A percentile compares a stretch with the other conserved stretches of the same genome.
Evolutionary conservation across 2,329 filamentous ascomycete species (phyloP).

Genomic region (Penicillium brevicompactum): DNA sequence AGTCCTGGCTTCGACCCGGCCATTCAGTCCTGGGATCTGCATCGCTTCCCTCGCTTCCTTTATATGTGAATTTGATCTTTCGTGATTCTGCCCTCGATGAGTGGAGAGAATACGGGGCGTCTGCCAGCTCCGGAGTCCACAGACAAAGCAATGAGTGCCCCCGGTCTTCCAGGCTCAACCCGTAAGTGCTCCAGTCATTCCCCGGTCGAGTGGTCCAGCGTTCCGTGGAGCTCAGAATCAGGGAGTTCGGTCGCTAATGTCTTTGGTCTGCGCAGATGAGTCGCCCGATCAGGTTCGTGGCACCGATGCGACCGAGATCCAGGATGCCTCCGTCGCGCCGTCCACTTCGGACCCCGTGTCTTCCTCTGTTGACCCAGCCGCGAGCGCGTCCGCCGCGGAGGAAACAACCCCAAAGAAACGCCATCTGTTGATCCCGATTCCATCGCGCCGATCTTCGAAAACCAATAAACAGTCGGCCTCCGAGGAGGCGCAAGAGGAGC

Average conservation of each 20-base stretch:
- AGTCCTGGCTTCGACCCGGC: constrained; percentile 11
- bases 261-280: constrained; percentile 23
- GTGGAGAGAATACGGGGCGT: constrained; percentile 36
- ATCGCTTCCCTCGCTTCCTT: constrained; percentile 11
- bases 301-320: constrained; percentile 25
- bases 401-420: constrained; percentile 37
- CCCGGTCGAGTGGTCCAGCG: not conserved
- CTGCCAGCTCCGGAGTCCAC: constrained; percentile 33
- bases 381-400: constrained; percentile 16
- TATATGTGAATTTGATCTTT: constrained; percentile 11
- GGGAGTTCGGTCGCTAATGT: constrained; percentile 13
- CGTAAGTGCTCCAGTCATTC: constrained; percentile 26
- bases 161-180: constrained; percentile 26
- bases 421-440: constrained; percentile 38
- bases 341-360: constrained; percentile 17
- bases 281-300: constrained; percentile 26
- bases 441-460: constrained; percentile 43
- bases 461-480: constrained; percentile 38
- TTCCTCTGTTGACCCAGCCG: constrained; percentile 8
- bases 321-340: constrained; percentile 22
- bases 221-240: not conserved
- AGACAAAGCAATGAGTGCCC: constrained; percentile 38
- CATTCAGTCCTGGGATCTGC: constrained; percentile 5
- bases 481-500: constrained; percentile 37
- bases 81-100: constrained; percentile 32